Conservation (phyloP, 2,329 filamentous ascomycete species). For the Cadophora malorum region DNA sequence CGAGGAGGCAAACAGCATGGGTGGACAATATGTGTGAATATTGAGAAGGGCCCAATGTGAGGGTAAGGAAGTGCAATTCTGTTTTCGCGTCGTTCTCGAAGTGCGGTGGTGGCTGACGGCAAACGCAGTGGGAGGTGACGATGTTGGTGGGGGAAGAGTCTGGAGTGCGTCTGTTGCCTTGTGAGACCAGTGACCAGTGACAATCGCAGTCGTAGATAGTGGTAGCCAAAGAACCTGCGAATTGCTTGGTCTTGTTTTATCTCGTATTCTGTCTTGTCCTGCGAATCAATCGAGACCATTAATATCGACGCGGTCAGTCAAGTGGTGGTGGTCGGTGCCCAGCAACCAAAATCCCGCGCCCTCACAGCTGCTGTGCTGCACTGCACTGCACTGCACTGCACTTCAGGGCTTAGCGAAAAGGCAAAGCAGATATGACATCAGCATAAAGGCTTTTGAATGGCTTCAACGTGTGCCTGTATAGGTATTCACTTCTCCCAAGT, state of each 20-base stretch:
- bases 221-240: not conserved
- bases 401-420: constrained; percentile 10
- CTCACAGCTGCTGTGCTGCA: not conserved
- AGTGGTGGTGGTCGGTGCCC: not conserved
- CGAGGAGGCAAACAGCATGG: not conserved
- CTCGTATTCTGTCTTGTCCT: not conserved
- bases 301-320: not conserved
- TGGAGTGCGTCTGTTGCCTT: constrained; percentile 21
- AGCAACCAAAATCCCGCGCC: not conserved
- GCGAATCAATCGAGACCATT: not conserved
- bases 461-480: not conserved
- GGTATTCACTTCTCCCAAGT: not conserved
- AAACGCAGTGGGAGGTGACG: not conserved
- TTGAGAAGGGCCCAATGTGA: not conserved
- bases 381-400: not conserved
- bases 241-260: not conserved
- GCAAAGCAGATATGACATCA: constrained; percentile 4
- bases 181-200: constrained; percentile 4
- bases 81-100: not conserved
- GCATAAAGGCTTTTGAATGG: not conserved
- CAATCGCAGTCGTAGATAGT: not conserved
- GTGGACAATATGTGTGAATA: not conserved
- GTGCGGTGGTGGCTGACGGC: not conserved
- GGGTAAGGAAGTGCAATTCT: constrained; percentile 14
- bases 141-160: not conserved